A percentile compares a stretch with the other conserved stretches of the same genome.
These are phyloP conservation scores for Penicillium psychrofluorescens DNA, from an alignment of 495 filamentous ascomycete species.

Conservation along the genomic window DNA sequence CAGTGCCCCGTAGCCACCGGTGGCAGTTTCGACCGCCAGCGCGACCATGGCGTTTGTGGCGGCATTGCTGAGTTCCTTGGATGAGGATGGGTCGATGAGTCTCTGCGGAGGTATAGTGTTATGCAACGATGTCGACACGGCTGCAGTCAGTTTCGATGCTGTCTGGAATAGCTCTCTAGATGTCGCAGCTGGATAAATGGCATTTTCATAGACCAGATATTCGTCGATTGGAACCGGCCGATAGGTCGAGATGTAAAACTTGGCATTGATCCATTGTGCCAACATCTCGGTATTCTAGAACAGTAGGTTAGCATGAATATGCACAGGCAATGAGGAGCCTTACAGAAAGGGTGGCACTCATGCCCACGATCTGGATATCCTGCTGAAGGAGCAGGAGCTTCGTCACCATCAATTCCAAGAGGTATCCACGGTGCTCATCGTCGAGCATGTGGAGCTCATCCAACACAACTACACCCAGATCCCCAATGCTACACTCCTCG, in stretches of 20 bases:
- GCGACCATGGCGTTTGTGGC: conserved; percentile 64
- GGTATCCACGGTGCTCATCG: conserved; percentile 71
- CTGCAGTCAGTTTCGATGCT: conserved; percentile 43
- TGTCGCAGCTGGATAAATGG: conserved; percentile 57
- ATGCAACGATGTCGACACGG: conserved; percentile 11
- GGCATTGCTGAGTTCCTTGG: conserved; percentile 55
- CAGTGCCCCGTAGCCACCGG: conserved; percentile 62
- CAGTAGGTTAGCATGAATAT: background rate
- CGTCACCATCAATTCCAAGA: conserved; percentile 73
- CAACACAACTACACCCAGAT: conserved; percentile 62
- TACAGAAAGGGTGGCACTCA: conserved; percentile 76
- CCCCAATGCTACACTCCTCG: conserved; percentile 59
- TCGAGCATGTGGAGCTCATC: conserved; percentile 82
- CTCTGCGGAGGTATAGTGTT: conserved; percentile 38
- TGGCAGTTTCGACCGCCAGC: conserved; percentile 58
- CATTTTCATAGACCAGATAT: conserved; percentile 67
- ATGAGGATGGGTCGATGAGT: conserved; percentile 44
- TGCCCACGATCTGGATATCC: conserved; percentile 68
- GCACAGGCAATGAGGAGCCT: conserved; percentile 4
- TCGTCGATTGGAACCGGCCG: conserved; percentile 70
- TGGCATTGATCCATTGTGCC: conserved; percentile 65
- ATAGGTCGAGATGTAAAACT: conserved; percentile 67
- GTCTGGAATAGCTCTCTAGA: conserved; percentile 57
- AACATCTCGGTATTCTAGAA: conserved; percentile 59
- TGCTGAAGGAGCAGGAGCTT: conserved; percentile 66